A percentile compares a stretch with the other conserved stretches of the same genome.
Conservation (phyloP, 768 basidiomycete species). For the Termitomyces sp. region DNA sequence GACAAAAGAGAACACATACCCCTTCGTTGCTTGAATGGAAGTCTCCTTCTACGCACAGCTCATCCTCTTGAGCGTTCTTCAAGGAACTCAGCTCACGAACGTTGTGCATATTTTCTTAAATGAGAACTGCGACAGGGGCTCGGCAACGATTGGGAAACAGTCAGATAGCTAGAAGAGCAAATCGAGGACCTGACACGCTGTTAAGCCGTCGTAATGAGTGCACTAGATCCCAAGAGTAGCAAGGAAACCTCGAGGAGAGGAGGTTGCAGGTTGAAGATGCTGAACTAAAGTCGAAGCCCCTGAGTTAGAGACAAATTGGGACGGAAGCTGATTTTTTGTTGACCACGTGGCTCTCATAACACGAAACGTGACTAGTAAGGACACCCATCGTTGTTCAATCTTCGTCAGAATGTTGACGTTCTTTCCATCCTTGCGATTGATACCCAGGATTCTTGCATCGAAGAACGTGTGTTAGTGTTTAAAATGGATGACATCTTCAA, state of each 20-base stretch:
- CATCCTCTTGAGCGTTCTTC: constrained; percentile 11
- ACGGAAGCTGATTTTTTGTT: constrained; percentile 22
- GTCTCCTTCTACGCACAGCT: constrained; percentile 1
- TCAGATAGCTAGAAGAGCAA: background rate
- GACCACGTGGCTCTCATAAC: constrained; percentile 14
- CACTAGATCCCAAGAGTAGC: background rate
- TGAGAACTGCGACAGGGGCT: constrained; percentile 16
- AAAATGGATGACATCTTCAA: background rate
- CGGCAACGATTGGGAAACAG: background rate
- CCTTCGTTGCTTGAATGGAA: background rate
- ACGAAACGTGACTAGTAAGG: background rate
- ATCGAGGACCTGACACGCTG: background rate
- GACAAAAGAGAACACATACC: constrained; percentile 3
- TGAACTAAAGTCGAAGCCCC: constrained; percentile 16
- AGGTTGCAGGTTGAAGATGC: constrained; percentile 11
- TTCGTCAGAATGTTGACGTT: no score
- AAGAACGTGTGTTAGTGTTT: background rate
- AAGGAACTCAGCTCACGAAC: constrained; percentile 17
- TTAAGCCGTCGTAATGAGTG: background rate
- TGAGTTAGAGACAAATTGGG: constrained; percentile 14
- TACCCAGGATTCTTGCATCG: background rate
- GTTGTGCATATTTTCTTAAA: constrained; percentile 12
- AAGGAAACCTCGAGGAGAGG: constrained; percentile 2
- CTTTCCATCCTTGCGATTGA: background rate
- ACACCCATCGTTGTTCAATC: background rate